Conservation (phyloP, 1,139 yeast genomes). For the Blastobotrys elegans region DNA sequence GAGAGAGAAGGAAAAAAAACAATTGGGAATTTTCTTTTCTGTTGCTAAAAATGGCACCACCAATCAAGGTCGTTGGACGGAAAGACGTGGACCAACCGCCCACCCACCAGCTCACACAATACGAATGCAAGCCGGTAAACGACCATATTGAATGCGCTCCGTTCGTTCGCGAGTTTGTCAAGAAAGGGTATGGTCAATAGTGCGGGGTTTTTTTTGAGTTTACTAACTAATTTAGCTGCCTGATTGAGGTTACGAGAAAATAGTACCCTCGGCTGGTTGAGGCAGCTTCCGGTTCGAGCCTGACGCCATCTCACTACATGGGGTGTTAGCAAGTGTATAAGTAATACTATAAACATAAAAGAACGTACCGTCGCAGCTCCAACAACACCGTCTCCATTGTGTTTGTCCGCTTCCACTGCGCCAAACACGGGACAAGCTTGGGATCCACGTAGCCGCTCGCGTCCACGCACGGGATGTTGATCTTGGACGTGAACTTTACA, state of each 20-base stretch:
- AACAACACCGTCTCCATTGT: conserved; percentile 89
- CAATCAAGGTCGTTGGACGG: conserved; percentile 20
- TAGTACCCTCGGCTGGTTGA: conserved; percentile 90
- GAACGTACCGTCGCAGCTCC: conserved; percentile 54
- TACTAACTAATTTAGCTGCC: conserved; percentile 14
- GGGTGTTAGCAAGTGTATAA: background rate
- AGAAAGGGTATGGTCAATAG: background rate
- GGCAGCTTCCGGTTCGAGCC: conserved; percentile 76
- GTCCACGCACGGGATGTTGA: conserved; percentile 89
- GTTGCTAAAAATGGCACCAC: conserved; percentile 24
- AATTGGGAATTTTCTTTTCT: background rate
- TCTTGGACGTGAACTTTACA: conserved; percentile 72
- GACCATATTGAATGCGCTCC: conserved; percentile 25
- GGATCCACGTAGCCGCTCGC: conserved; percentile 39
- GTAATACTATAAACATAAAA: background rate
- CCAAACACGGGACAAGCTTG: conserved; percentile 61
- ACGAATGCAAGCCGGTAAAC: conserved; percentile 25
- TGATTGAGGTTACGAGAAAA: conserved; percentile 49
- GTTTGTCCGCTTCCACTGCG: conserved; percentile 80
- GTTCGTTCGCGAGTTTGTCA: conserved; percentile 17
- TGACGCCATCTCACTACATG: conserved; percentile 64
- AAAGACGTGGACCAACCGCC: conserved; percentile 1
- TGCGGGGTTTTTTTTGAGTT: background rate
- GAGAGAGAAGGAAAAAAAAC: background rate
- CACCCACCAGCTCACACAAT: conserved; percentile 39